phyloP scores from a whole-genome alignment of 352 stramenopile species.

The Phytophthora pistaciae region DNA sequence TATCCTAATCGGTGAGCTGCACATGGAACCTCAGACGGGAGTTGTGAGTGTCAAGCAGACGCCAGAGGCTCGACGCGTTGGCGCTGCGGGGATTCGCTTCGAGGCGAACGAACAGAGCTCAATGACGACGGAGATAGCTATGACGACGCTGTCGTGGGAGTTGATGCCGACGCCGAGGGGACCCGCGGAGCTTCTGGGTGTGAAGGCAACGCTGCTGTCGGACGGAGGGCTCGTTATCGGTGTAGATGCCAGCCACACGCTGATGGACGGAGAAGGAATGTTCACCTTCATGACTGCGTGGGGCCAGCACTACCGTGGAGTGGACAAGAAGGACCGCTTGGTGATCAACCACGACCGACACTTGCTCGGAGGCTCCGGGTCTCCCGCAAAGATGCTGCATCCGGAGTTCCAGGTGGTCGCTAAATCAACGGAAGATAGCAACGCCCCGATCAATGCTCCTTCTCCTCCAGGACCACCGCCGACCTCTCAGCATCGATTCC shows the following conservation, averaged over 20 bases:
- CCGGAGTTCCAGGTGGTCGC: constrained; percentile 54
- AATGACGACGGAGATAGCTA: constrained; percentile 44
- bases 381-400: constrained; percentile 34
- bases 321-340: constrained; percentile 28
- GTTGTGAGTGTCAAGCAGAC: constrained; percentile 44
- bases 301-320: constrained; percentile 58
- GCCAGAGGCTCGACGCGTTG: not conserved
- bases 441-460: no score
- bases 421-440: no score
- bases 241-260: constrained; percentile 46
- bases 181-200: constrained; percentile 33
- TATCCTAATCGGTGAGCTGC: constrained; percentile 43
- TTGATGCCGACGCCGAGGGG: constrained; percentile 35
- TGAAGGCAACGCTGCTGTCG: constrained; percentile 48
- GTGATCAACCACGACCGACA: constrained; percentile 52
- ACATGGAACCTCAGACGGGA: constrained; percentile 33
- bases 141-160: constrained; percentile 27
- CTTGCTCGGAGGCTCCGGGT: constrained; percentile 36
- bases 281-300: constrained; percentile 71
- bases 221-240: constrained; percentile 60
- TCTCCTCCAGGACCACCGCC: no score
- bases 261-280: constrained; percentile 60
- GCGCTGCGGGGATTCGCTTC: constrained; percentile 45
- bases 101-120: constrained; percentile 15
- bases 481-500: constrained; percentile 49